phyloP scores from a whole-genome alignment of 2,329 filamentous ascomycete genomes.

The Xylariaceae sp. region DNA sequence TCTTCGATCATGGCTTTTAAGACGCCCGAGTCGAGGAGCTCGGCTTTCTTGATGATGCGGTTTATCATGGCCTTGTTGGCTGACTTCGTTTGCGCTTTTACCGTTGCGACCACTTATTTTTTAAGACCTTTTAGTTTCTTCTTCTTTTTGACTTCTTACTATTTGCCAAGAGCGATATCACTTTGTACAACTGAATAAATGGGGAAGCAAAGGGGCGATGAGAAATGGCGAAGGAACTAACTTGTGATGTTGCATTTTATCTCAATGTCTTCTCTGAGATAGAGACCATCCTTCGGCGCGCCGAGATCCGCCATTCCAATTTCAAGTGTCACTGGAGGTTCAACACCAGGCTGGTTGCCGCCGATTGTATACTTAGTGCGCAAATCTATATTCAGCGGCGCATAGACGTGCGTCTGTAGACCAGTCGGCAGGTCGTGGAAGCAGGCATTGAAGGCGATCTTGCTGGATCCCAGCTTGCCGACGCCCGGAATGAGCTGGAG shows the following conservation, averaged over 20 bases:
- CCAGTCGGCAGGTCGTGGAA: constrained; percentile 72
- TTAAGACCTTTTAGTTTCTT: too few relatives aligned
- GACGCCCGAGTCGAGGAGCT: constrained; percentile 62
- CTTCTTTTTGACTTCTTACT: too few relatives aligned
- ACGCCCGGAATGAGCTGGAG: constrained; percentile 66
- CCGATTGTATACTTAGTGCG: constrained; percentile 65
- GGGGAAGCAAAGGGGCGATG: too few relatives aligned
- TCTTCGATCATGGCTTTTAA: constrained; percentile 65
- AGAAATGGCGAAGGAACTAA: too few relatives aligned
- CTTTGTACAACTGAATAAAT: too few relatives aligned
- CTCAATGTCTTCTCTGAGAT: constrained; percentile 67
- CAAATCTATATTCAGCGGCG: constrained; percentile 62
- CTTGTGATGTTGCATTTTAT: constrained; percentile 65
- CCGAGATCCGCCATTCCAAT: constrained; percentile 57
- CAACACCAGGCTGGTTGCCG: constrained; percentile 64
- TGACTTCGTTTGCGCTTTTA: constrained; percentile 63
- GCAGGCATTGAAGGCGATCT: constrained; percentile 66
- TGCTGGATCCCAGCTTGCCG: constrained; percentile 60
- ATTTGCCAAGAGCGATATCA: too few relatives aligned
- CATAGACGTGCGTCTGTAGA: constrained; percentile 67
- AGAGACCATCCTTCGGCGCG: constrained; percentile 61
- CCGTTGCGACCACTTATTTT: constrained; percentile 61
- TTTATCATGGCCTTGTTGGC: constrained; percentile 65
- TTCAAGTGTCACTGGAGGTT: constrained; percentile 58
- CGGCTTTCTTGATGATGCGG: constrained; percentile 67